phyloP scores from a whole-genome alignment of 176 grass and related monocot genomes.

The Olyra latifolia region DNA sequence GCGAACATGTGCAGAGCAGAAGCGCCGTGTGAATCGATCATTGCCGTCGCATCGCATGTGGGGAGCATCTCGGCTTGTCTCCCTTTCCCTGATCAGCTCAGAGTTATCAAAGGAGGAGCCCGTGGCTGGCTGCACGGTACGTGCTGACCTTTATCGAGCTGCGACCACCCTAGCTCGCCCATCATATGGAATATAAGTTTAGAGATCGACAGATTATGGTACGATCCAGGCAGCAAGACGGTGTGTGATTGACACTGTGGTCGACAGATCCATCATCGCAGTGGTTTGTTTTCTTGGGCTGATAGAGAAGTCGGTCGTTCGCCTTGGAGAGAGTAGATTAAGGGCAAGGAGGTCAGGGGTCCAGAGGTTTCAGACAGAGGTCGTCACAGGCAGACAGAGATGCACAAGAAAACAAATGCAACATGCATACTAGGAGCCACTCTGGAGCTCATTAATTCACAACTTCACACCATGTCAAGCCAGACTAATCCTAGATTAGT shows the following conservation, averaged over 20 bases:
- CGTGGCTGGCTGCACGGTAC: background rate
- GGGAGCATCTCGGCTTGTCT: constrained; percentile 37
- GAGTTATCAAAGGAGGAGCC: constrained; percentile 12
- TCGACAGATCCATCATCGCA: too few species aligned
- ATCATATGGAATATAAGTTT: constrained; percentile 9
- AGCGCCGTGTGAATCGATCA: constrained; percentile 8
- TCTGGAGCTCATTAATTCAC: background rate
- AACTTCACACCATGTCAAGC: background rate
- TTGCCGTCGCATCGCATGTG: constrained; percentile 33
- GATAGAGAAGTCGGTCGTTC: background rate
- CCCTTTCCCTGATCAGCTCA: constrained; percentile 35
- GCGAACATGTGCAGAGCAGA: too few species aligned
- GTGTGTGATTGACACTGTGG: too few species aligned
- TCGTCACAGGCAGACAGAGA: background rate
- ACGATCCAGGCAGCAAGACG: too few species aligned
- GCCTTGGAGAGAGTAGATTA: background rate
- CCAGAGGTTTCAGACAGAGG: background rate
- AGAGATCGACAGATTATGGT: background rate
- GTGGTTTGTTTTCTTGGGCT: background rate
- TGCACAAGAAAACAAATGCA: constrained; percentile 24
- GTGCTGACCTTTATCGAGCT: too few species aligned
- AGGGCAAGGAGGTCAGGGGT: background rate
- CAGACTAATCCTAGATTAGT: background rate
- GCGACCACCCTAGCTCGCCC: too few species aligned
- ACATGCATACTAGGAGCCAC: background rate